These are phyloP conservation scores for Aspergillus sclerotioniger DNA, from an alignment of 495 filamentous ascomycete species.

Conservation along the genomic window DNA sequence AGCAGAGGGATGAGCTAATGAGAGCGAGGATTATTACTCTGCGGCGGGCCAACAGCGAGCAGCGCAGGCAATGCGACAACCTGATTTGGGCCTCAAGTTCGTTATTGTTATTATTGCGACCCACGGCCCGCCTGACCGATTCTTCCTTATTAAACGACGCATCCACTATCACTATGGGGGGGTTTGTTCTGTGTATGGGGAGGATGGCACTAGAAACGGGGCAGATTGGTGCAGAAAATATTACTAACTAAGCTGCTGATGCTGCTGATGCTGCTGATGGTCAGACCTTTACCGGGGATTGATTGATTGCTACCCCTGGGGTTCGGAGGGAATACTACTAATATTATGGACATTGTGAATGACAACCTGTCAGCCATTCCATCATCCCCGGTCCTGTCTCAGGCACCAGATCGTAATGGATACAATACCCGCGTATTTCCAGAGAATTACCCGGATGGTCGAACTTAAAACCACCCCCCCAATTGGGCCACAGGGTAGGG, in stretches of 20 bases:
- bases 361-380: no score
- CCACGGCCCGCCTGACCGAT: conserved; percentile 26
- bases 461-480: neutral
- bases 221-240: no score
- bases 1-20: conserved; percentile 10
- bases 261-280: no score
- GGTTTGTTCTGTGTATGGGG: no score
- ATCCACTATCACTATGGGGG: no score
- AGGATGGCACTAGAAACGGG: no score
- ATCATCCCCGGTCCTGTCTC: neutral
- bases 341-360: no score
- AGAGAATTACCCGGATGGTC: neutral
- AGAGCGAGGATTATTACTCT: conserved; percentile 3
- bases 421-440: neutral
- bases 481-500: conserved; percentile 16
- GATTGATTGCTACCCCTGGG: no score
- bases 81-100: conserved; percentile 18
- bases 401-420: neutral
- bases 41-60: conserved; percentile 1
- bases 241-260: no score
- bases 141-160: conserved; percentile 10
- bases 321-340: no score
- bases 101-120: conserved; percentile 8
- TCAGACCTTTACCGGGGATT: no score
- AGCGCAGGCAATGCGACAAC: conserved; percentile 3